Conservation (phyloP, 768 basidiomycete genomes). For the Lanmaoa rubissima region DNA sequence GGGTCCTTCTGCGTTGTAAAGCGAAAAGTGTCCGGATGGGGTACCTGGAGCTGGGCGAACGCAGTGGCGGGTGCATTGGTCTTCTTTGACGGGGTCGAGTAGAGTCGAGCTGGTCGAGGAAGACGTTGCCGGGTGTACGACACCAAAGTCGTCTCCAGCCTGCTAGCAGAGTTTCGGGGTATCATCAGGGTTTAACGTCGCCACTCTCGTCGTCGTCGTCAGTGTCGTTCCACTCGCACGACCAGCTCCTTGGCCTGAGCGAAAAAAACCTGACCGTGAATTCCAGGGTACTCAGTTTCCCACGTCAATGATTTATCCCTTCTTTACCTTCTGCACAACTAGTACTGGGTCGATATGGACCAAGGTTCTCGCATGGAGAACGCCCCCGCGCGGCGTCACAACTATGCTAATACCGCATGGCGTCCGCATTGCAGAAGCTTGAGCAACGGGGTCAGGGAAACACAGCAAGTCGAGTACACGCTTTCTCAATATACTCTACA, state of each 20-base stretch:
- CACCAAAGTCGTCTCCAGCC: constrained; percentile 43
- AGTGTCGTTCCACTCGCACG: constrained; percentile 17
- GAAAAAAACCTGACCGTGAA: constrained; percentile 3
- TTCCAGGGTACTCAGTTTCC: background rate
- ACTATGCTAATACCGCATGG: background rate
- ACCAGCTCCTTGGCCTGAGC: background rate
- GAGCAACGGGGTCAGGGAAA: background rate
- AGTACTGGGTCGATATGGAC: no score
- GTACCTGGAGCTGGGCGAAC: constrained; percentile 35
- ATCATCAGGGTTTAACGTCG: constrained; percentile 24
- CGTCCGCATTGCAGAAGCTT: background rate
- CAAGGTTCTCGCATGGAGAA: background rate
- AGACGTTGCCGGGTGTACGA: constrained; percentile 64
- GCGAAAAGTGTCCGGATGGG: constrained; percentile 40
- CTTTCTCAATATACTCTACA: background rate
- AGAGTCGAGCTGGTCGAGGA: constrained; percentile 67
- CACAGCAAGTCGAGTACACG: background rate
- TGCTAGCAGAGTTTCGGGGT: constrained; percentile 29
- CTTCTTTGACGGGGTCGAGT: constrained; percentile 62
- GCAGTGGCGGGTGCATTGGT: constrained; percentile 54
- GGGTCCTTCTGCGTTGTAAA: constrained; percentile 29
- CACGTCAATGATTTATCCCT: background rate
- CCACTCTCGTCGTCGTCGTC: constrained; percentile 8
- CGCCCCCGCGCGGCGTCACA: background rate
- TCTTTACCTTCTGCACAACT: no score